Percentiles rank a stretch among this genome's conserved stretches.
Conservation (phyloP, 1,284 basidiomycete species). For the Fomitiporia mediterranea region DNA sequence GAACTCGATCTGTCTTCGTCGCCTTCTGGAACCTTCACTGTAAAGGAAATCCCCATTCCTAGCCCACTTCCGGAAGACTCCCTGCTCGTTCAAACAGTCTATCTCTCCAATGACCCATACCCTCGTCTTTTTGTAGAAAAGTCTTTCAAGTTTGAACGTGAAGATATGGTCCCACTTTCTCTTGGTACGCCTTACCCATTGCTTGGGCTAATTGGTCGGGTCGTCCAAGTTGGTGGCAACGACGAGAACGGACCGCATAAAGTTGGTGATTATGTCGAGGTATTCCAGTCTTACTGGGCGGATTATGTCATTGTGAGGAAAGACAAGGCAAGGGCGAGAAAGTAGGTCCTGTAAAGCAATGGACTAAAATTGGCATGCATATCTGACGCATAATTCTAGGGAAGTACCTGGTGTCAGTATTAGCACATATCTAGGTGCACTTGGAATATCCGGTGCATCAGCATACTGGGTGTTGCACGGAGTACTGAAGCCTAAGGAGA, state of each 20-base stretch:
- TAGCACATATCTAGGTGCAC: conserved; percentile 24
- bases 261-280: conserved; percentile 26
- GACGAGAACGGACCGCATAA: conserved; percentile 15
- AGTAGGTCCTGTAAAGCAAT: conserved; percentile 3
- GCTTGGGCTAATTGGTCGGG: conserved; percentile 22
- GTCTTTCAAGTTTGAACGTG: conserved; percentile 14
- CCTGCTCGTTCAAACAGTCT: too few relatives aligned
- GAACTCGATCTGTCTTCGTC: too few relatives aligned
- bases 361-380: too few relatives aligned
- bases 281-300: conserved; percentile 24
- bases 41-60: too few relatives aligned
- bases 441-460: conserved; percentile 29
- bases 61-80: too few relatives aligned
- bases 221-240: conserved; percentile 24
- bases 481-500: conserved; percentile 31
- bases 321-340: background rate
- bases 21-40: too few relatives aligned
- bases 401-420: conserved; percentile 17
- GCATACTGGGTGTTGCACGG: conserved; percentile 32
- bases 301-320: conserved; percentile 28
- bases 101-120: too few relatives aligned
- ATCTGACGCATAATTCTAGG: background rate
- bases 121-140: too few relatives aligned
- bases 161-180: conserved; percentile 24
- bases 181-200: conserved; percentile 26